These are phyloP conservation scores for Rhodotorula toruloides DNA, from an alignment of 768 basidiomycete genomes.

Conservation along the genomic window DNA sequence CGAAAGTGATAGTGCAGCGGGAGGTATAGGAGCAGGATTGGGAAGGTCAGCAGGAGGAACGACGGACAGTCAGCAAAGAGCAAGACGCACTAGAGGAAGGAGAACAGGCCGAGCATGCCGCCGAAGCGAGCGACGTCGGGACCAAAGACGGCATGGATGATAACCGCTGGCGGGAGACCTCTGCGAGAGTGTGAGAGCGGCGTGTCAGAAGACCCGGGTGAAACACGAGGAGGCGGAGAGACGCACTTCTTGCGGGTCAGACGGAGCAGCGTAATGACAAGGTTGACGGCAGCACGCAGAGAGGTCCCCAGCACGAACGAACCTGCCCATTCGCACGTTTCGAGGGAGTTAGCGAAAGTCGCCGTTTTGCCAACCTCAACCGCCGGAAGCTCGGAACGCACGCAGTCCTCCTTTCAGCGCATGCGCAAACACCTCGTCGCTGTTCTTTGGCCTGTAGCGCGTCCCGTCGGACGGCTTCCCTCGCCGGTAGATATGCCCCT, in stretches of 20 bases:
- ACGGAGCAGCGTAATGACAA: slow-evolving; percentile 70
- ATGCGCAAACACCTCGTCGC: slow-evolving; percentile 66
- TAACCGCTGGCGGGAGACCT: slow-evolving; percentile 59
- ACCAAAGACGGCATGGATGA: slow-evolving; percentile 79
- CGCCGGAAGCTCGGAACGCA: slow-evolving; percentile 52
- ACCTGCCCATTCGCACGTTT: too few relatives aligned
- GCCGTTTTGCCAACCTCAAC: too few relatives aligned
- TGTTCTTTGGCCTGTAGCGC: slow-evolving; percentile 59
- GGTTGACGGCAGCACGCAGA: slow-evolving; percentile 74
- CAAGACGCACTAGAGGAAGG: slow-evolving; percentile 51
- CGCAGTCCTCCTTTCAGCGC: slow-evolving; percentile 65
- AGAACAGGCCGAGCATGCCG: slow-evolving; percentile 68
- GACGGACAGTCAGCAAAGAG: slow-evolving; percentile 36
- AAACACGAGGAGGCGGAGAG: neutral
- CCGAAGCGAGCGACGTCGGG: slow-evolving; percentile 76
- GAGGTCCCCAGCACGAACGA: slow-evolving; percentile 74
- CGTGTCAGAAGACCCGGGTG: too few relatives aligned
- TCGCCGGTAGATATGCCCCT: slow-evolving; percentile 63
- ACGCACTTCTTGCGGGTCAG: slow-evolving; percentile 64
- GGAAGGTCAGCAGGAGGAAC: slow-evolving; percentile 43
- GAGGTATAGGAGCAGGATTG: slow-evolving; percentile 46
- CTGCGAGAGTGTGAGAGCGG: slow-evolving; percentile 47
- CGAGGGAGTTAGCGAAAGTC: too few relatives aligned
- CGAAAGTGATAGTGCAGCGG: too few relatives aligned
- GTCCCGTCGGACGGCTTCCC: slow-evolving; percentile 67